Base-by-base conservation (phyloP, 129 eudicot species). In the Heracleum sosnowskyi region DNA sequence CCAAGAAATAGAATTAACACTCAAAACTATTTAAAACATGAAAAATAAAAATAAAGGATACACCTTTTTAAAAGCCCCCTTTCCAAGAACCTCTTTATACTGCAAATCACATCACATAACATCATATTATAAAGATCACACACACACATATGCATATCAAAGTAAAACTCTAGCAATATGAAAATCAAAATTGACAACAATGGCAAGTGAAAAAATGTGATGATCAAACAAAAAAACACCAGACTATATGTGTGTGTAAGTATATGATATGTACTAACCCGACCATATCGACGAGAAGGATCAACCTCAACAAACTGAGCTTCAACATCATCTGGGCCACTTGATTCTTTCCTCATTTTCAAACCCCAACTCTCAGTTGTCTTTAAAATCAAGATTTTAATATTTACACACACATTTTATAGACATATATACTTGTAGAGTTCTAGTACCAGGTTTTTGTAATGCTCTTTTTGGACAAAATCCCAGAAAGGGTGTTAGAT, bases 61-160 rank as follows among this genome's bases (percentile, higher is more conserved):
- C 98, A 93, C 98, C 88, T 93, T 93, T 85, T 93, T 93, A 66
- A 89, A 93, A 68, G 98, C 97, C 62, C 98, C 98, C 86, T 88
- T 93, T 57, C 98, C 98, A 24, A 93, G 84, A 66, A 89, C 89
- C 81, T 91, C 98, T 85, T 93, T 93, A 74, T 93, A 91, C 98
- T 93, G 97, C 89, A 89, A 87, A 83, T 75, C 28, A 57, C 3
- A 69, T 36, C 41, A 78, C 75, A 77, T 40, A 60, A 78, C 20
- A 46, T 64, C 74, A 76, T 47, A 4, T 47, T 15, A 17, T 47
- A 17, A 18, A 17, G 7, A 18, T 4, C 24, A 47, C 8, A 47
- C 55, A 47, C 24, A 17, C 24, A 47, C 55, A 47, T 24, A 47
- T 18, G 17, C 7, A 18, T 17, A 45, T 0, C 13, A 16, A 47